Conservation (phyloP, 129 eudicot genomes). For the Tagetes erecta region DNA sequence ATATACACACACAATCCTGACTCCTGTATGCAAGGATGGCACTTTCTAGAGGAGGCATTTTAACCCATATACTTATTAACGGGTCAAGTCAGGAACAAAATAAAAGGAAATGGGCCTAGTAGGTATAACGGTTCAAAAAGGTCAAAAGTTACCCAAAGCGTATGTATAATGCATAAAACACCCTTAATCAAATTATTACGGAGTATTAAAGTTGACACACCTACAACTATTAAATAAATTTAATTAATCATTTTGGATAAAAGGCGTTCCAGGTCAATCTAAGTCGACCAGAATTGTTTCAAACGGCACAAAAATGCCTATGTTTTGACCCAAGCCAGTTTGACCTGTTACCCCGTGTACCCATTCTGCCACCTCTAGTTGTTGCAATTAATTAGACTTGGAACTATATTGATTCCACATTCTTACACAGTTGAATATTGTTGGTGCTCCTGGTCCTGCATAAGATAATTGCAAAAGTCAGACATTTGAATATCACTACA, state of each 20-base stretch:
- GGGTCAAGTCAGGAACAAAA: neutral
- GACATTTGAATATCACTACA: conserved; percentile 15
- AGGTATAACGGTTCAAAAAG: conserved; percentile 9
- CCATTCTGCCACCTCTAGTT: conserved; percentile 11
- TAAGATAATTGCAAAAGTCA: conserved; percentile 14
- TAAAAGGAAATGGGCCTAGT: conserved; percentile 1
- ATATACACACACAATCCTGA: neutral
- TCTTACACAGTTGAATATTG: conserved; percentile 81
- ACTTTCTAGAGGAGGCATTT: conserved; percentile 6
- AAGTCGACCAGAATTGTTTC: neutral
- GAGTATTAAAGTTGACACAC: neutral
- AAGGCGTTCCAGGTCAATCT: neutral
- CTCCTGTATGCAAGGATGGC: neutral
- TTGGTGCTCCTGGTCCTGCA: conserved; percentile 96
- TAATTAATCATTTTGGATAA: neutral
- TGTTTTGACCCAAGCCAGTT: neutral
- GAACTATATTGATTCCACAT: conserved; percentile 20
- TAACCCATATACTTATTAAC: conserved; percentile 1
- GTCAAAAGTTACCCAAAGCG: neutral
- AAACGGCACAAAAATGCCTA: neutral
- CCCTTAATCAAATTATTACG: neutral
- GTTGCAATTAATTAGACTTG: conserved; percentile 4
- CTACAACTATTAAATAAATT: neutral
- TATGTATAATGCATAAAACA: neutral
- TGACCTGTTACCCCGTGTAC: neutral